Evolutionary conservation across 495 filamentous ascomycete genomes (phyloP).

Genomic region (Penicillium maclennaniae): DNA sequence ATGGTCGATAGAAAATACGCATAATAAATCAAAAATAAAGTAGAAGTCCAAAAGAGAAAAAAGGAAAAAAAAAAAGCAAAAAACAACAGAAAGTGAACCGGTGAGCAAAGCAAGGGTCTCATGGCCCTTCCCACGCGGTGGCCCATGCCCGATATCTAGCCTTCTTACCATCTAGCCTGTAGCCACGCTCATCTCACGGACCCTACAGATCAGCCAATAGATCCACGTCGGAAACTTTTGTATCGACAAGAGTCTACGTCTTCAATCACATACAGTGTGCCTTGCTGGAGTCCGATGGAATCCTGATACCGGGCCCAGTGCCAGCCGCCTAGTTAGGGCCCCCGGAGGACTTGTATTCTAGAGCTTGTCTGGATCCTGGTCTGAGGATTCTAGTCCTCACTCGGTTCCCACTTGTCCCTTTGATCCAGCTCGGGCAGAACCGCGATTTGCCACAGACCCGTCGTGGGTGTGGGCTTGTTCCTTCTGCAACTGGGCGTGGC

Average conservation of each 20-base stretch:
- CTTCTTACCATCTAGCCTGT: constrained; percentile 1
- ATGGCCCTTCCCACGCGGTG: background rate
- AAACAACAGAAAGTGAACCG: background rate
- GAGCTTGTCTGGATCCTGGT: constrained; percentile 14
- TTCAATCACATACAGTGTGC: background rate
- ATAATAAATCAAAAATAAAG: background rate
- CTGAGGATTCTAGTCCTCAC: constrained; percentile 6
- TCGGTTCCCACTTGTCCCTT: constrained; percentile 6
- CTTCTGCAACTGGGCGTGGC: constrained; percentile 15
- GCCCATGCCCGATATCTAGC: background rate
- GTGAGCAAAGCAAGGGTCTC: background rate
- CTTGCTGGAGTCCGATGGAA: background rate
- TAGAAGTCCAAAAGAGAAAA: too few relatives aligned
- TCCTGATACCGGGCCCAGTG: background rate
- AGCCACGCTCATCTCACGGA: constrained; percentile 4
- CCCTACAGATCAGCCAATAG: constrained; percentile 11
- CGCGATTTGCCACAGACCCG: constrained; percentile 22
- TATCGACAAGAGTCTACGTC: background rate
- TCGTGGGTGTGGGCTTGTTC: background rate
- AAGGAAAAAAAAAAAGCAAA: background rate
- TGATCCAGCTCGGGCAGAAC: constrained; percentile 18
- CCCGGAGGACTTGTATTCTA: background rate
- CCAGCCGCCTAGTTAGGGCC: background rate
- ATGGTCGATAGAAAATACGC: background rate
- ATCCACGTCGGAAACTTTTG: constrained; percentile 22